Evolutionary conservation across 768 basidiomycete species (phyloP).

Genomic region (Pleurotus cornucopiae): DNA sequence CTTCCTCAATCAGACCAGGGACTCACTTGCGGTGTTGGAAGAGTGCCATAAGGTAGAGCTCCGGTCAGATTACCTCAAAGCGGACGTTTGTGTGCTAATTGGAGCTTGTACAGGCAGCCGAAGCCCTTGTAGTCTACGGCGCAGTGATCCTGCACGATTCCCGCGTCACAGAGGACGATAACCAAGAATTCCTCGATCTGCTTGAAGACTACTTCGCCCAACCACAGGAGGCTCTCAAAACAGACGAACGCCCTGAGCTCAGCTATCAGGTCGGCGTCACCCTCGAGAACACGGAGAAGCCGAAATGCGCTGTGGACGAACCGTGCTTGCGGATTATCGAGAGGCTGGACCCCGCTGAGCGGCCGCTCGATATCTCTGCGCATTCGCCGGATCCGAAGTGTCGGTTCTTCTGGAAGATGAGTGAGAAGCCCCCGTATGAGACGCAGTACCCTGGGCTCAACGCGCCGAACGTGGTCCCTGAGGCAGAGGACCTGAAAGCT

Average conservation of each 20-base stretch:
- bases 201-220: slow-evolving; percentile 94
- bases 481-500: slow-evolving; percentile 47
- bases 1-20: slow-evolving; percentile 44
- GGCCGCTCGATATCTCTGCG: slow-evolving; percentile 79
- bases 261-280: slow-evolving; percentile 94
- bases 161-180: slow-evolving; percentile 79
- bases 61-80: not conserved
- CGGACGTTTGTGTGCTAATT: not conserved
- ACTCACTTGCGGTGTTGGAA: slow-evolving; percentile 42
- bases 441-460: slow-evolving; percentile 76
- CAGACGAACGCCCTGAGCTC: slow-evolving; percentile 81
- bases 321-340: slow-evolving; percentile 81
- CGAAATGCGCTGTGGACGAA: slow-evolving; percentile 78
- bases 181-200: slow-evolving; percentile 78
- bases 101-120: slow-evolving; percentile 54
- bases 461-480: slow-evolving; percentile 79
- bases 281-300: slow-evolving; percentile 94
- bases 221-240: slow-evolving; percentile 50
- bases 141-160: slow-evolving; percentile 85
- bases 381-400: slow-evolving; percentile 92
- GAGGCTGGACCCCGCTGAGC: slow-evolving; percentile 67
- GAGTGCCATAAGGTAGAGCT: slow-evolving; percentile 62
- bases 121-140: slow-evolving; percentile 79
- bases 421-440: slow-evolving; percentile 66
- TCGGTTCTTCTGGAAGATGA: slow-evolving; percentile 90